A percentile compares a stretch with the other conserved stretches of the same genome.
Evolutionary conservation across 163 green algal species (phyloP).

Genomic region (Scenedesmus sp.): DNA sequence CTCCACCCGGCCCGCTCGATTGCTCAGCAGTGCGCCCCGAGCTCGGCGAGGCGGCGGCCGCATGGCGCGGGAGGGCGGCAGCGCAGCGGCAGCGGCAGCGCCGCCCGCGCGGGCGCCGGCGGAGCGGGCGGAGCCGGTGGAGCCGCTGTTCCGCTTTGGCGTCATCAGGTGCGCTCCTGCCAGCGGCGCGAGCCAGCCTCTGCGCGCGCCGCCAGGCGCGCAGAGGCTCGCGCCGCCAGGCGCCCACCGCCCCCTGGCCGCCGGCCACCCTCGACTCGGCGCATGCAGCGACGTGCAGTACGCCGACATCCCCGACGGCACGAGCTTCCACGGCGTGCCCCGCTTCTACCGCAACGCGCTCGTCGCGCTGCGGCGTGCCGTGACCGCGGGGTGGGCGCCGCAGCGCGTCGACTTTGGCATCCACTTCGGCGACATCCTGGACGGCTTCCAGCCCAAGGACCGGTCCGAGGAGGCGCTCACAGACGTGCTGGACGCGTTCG

Average conservation of each 20-base stretch:
- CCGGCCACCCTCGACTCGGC: no score
- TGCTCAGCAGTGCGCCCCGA: neutral
- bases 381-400: constrained; percentile 49
- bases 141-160: constrained; percentile 18
- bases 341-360: constrained; percentile 66
- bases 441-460: constrained; percentile 57
- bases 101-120: neutral
- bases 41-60: no score
- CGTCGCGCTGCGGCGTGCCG: constrained; percentile 54
- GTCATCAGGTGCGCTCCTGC: constrained; percentile 26
- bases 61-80: neutral
- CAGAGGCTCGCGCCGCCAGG: no score
- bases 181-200: no score
- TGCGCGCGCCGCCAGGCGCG: no score
- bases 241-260: no score
- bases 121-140: neutral
- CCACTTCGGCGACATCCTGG: constrained; percentile 79
- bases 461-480: constrained; percentile 58
- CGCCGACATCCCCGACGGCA: constrained; percentile 73
- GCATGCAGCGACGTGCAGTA: constrained; percentile 49
- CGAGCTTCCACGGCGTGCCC: constrained; percentile 65
- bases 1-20: neutral
- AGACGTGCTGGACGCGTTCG: constrained; percentile 64
- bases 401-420: constrained; percentile 64
- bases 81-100: constrained; percentile 3